Percentiles rank a stretch among this genome's conserved stretches.
phyloP scores from a whole-genome alignment of 495 filamentous ascomycete genomes.

The Margaritispora aquatica region DNA sequence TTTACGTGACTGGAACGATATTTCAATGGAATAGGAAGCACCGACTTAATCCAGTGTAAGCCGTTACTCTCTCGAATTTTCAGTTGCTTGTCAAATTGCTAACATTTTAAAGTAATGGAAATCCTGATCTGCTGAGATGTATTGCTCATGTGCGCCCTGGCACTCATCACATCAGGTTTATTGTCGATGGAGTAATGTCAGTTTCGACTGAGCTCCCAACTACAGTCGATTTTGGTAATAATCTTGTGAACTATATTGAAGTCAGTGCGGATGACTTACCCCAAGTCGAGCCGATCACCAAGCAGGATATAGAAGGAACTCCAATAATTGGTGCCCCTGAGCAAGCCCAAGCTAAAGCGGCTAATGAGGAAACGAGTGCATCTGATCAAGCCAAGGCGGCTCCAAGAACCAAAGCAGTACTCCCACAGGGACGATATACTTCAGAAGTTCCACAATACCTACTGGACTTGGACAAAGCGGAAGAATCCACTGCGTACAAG shows the following conservation, averaged over 20 bases:
- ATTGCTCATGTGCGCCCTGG: slow-evolving; percentile 79
- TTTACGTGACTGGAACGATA: slow-evolving; percentile 96
- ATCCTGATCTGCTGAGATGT: slow-evolving; percentile 59
- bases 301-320: slow-evolving; percentile 3
- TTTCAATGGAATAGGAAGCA: slow-evolving; percentile 93
- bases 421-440: slow-evolving; percentile 44
- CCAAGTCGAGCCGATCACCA: slow-evolving; percentile 27
- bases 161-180: slow-evolving; percentile 93
- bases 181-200: slow-evolving; percentile 89
- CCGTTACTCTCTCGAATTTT: no score
- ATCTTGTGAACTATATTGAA: slow-evolving; percentile 96
- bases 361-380: slow-evolving; percentile 20
- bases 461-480: slow-evolving; percentile 74
- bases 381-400: slow-evolving; percentile 19
- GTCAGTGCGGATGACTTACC: slow-evolving; percentile 70
- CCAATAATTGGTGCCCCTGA: background rate
- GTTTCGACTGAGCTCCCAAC: slow-evolving; percentile 83
- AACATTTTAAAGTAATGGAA: slow-evolving; percentile 35
- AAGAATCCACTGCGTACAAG: slow-evolving; percentile 64
- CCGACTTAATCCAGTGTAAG: slow-evolving; percentile 76
- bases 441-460: slow-evolving; percentile 76
- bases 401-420: slow-evolving; percentile 37
- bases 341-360: background rate
- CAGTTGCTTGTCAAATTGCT: slow-evolving; percentile 4
- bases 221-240: slow-evolving; percentile 93